Conservation (phyloP, 2,329 filamentous ascomycete species). For the Alternaria ventricosa region DNA sequence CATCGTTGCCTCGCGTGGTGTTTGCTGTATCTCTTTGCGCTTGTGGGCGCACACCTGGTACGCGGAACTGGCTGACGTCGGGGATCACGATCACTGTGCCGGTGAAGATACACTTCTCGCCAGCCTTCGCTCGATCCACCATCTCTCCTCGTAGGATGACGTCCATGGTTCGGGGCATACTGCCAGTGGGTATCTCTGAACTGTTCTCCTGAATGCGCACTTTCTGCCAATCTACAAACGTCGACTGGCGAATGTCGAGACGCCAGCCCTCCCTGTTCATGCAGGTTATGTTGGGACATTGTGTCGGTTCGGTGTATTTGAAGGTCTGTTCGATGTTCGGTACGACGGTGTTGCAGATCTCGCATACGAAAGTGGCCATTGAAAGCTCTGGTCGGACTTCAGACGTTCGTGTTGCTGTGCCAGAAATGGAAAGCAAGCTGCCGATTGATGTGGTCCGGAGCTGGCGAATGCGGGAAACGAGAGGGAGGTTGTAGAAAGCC, state of each 20-base stretch:
- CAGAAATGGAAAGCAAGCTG: slow-evolving; percentile 91
- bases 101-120: slow-evolving; percentile 98
- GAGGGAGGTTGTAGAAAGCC: slow-evolving; percentile 89
- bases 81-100: slow-evolving; percentile 95
- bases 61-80: slow-evolving; percentile 91
- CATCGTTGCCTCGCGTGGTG: slow-evolving; percentile 75
- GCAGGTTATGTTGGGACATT: slow-evolving; percentile 88
- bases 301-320: slow-evolving; percentile 93
- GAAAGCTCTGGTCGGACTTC: slow-evolving; percentile 95
- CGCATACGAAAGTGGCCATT: slow-evolving; percentile 89
- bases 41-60: slow-evolving; percentile 83
- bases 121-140: slow-evolving; percentile 95
- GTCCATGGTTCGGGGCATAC: slow-evolving; percentile 98
- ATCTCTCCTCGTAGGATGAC: slow-evolving; percentile 96
- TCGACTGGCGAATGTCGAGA: slow-evolving; percentile 95
- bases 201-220: slow-evolving; percentile 98
- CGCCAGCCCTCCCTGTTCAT: slow-evolving; percentile 93
- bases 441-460: slow-evolving; percentile 90
- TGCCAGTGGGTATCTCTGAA: slow-evolving; percentile 95
- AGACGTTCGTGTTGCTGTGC: slow-evolving; percentile 94
- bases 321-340: slow-evolving; percentile 97
- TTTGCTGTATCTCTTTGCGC: slow-evolving; percentile 83
- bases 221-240: slow-evolving; percentile 99
- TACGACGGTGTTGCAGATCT: slow-evolving; percentile 82
- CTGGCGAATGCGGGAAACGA: slow-evolving; percentile 84